Base-by-base conservation (phyloP, 148 eudicot genomes). In the Rhododendron mucronatum region DNA sequence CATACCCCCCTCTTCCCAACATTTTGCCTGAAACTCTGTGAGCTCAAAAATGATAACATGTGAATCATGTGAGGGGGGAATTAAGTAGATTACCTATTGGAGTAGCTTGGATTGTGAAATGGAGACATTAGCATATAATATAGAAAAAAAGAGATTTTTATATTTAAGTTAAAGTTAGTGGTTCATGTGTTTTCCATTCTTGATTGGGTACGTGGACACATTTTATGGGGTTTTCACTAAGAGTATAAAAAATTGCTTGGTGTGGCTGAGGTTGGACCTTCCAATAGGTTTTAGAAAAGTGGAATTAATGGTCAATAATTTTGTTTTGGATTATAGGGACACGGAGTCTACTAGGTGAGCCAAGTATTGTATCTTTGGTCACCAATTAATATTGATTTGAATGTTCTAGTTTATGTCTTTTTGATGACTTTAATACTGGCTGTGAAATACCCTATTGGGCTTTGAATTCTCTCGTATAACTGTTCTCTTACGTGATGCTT, bases 1-100 rank as follows among this genome's bases (percentile, higher is more conserved):
- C 82, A 85, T 87, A 83, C 85, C 88, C 74, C 88, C 87, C 75
- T 82, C 63, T 80, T 83, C 81, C 87, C 89, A 89, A 81, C 88
- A 78, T 84, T 65, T 65, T 79, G 18, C 61, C 74, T 73, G 78
- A 61, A 33, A 59, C 5, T 67, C 33, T 59, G 59, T 23, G 11
- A 14, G 50, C 53, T 73, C 16, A 39, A 16, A 76, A 28, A 30
- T 45, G 39, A 41, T 21, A 12, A 14, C 82, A 82, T 80, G 88
- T 78, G 85, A 67, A 86, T 61, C 87, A 86, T 80, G 84, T 20
- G 87, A 41, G 78, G 47, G 63, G 23, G 85, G 26, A 45, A 45
- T 1, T 45, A 78, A 14, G 48, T 67, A 30, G 21, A 11, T 47
- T 47, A 47, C 37, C 30, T 48, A 48, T 71, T 83, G 61, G 61